Percentiles rank a stretch among this genome's conserved stretches.
Evolutionary conservation across 2,329 filamentous ascomycete genomes (phyloP).

Genomic region (Verticillium albo-atrum): DNA sequence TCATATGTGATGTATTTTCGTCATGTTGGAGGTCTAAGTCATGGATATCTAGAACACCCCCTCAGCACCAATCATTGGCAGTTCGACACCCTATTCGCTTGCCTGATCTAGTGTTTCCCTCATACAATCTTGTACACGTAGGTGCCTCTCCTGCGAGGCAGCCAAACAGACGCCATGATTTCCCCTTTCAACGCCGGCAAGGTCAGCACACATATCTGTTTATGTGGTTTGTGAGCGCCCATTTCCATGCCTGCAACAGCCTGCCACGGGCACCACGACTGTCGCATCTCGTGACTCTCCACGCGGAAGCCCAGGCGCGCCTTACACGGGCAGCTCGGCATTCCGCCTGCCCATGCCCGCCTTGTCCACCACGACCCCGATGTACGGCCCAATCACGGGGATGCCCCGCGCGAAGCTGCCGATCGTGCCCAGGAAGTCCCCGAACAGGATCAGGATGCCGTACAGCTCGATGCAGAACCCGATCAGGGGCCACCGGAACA

Average conservation of each 20-base stretch:
- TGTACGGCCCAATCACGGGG: conserved; percentile 82
- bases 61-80: background rate
- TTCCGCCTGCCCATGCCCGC: conserved; percentile 66
- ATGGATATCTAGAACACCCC: background rate
- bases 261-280: background rate
- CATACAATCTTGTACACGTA: conserved; percentile 3
- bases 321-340: conserved; percentile 71
- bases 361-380: conserved; percentile 69
- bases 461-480: conserved; percentile 91
- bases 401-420: conserved; percentile 80
- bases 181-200: conserved; percentile 8
- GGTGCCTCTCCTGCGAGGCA: background rate
- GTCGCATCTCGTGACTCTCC: background rate
- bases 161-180: background rate
- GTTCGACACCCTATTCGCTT: background rate
- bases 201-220: conserved; percentile 11
- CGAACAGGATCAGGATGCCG: conserved; percentile 89
- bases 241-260: background rate
- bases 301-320: background rate
- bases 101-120: background rate
- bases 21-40: background rate
- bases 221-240: conserved; percentile 9
- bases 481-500: conserved; percentile 84
- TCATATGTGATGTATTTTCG: background rate
- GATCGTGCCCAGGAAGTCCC: conserved; percentile 93